Percentiles rank a stretch among this genome's conserved stretches.
Conservation (phyloP, 139 green algal genomes). For the Chlamydomonas schloesseri region DNA sequence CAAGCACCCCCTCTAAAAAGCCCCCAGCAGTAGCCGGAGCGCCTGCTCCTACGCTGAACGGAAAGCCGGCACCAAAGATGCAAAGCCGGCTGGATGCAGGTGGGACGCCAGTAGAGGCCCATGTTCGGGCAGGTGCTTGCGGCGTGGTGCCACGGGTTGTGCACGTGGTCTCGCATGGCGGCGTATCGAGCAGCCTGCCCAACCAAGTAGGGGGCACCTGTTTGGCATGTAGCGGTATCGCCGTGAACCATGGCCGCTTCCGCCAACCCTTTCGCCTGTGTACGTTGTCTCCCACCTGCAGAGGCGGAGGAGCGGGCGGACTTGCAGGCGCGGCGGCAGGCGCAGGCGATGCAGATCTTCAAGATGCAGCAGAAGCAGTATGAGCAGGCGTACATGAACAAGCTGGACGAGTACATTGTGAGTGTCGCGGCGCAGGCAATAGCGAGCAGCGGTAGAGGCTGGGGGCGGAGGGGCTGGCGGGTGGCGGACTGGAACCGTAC, state of each 20-base stretch:
- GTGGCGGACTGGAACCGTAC: no score
- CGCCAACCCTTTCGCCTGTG: no score
- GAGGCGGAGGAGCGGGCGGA: conserved; percentile 47
- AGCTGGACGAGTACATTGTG: conserved; percentile 80
- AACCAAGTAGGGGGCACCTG: no score
- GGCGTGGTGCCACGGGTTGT: no score
- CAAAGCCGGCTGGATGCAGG: conserved; percentile 42
- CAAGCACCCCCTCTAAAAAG: conserved; percentile 10
- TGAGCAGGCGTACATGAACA: conserved; percentile 62
- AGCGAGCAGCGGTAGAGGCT: not conserved
- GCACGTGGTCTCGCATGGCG: no score
- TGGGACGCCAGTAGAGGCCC: no score
- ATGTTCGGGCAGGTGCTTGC: no score
- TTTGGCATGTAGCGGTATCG: no score
- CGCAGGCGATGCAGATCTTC: conserved; percentile 60
- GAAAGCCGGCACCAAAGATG: conserved; percentile 15
- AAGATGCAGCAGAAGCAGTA: conserved; percentile 65
- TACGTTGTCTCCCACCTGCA: not conserved
- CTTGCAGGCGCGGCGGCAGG: conserved; percentile 49
- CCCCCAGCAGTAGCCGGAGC: not conserved
- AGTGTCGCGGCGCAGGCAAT: not conserved
- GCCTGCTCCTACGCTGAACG: not conserved
- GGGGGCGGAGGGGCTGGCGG: no score
- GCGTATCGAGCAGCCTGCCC: no score
- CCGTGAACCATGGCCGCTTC: no score